These are phyloP conservation scores for Cladophialophora carrionii DNA, from an alignment of 2,329 filamentous ascomycete species.

Conservation along the genomic window DNA sequence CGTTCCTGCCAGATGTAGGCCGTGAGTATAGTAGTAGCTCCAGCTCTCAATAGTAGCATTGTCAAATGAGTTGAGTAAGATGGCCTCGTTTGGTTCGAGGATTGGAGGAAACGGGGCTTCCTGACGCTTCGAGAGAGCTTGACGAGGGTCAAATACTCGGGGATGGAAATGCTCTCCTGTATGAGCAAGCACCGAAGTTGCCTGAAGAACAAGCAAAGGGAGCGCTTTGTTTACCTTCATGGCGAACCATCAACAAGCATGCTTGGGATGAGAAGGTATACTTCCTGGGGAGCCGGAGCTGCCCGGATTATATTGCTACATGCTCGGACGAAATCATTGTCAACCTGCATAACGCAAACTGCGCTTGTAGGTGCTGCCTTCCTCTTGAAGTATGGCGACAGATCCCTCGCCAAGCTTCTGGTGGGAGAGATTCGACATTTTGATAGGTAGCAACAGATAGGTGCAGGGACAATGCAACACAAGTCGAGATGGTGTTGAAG, in stretches of 20 bases:
- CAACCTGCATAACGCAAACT: neutral
- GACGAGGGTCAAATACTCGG: conserved; percentile 24
- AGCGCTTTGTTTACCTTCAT: conserved; percentile 24
- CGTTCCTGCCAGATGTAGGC: conserved; percentile 42
- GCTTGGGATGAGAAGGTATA: neutral
- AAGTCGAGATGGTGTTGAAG: neutral
- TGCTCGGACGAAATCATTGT: neutral
- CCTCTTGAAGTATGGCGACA: conserved; percentile 9
- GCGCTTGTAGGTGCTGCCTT: neutral
- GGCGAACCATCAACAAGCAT: neutral
- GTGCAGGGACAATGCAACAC: conserved; percentile 11
- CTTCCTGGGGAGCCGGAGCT: neutral
- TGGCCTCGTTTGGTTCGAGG: conserved; percentile 40
- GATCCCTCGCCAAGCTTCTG: conserved; percentile 2
- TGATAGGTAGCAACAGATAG: neutral
- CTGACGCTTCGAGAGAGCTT: conserved; percentile 36
- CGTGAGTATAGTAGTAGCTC: conserved; percentile 42
- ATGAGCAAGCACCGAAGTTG: conserved; percentile 32
- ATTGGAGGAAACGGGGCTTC: conserved; percentile 37
- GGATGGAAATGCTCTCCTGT: conserved; percentile 10
- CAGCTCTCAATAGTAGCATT: conserved; percentile 40
- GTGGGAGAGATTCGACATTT: neutral
- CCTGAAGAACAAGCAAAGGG: conserved; percentile 28
- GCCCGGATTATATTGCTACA: neutral
- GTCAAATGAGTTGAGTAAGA: conserved; percentile 40